Evolutionary conservation across 2,329 filamentous ascomycete genomes (phyloP).

Genomic region (Talaromyces sp.): DNA sequence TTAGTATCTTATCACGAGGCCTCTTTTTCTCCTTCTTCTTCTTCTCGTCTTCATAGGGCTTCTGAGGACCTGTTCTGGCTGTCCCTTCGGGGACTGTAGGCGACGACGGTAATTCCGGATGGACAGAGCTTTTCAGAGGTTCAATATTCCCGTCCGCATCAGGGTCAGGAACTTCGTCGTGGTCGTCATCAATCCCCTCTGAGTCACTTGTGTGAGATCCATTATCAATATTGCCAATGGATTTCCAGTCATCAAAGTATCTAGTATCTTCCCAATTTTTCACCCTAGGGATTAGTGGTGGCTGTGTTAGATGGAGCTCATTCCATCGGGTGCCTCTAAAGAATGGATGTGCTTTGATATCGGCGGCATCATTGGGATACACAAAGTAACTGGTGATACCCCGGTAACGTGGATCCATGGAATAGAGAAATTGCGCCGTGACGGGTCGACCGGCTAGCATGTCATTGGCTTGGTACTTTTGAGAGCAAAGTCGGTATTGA

Average conservation of each 20-base stretch:
- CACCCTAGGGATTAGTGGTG: conserved; percentile 80
- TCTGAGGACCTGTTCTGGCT: conserved; percentile 32
- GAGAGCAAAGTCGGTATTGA: conserved; percentile 74
- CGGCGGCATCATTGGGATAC: conserved; percentile 79
- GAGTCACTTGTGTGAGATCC: conserved; percentile 15
- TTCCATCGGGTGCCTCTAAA: conserved; percentile 81
- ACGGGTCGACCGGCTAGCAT: conserved; percentile 35
- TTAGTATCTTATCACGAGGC: conserved; percentile 79
- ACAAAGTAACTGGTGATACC: conserved; percentile 65
- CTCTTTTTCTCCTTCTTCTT: conserved; percentile 71
- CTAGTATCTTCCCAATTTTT: conserved; percentile 71
- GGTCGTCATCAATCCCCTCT: conserved; percentile 10
- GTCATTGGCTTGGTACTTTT: conserved; percentile 72
- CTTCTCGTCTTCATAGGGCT: conserved; percentile 32
- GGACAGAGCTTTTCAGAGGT: neutral
- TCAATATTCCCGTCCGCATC: neutral
- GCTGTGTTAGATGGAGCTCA: conserved; percentile 67
- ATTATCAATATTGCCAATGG: conserved; percentile 62
- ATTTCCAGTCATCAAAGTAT: conserved; percentile 80
- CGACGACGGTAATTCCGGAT: neutral
- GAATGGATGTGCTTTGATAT: conserved; percentile 88
- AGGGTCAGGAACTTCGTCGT: neutral
- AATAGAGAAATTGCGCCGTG: conserved; percentile 35
- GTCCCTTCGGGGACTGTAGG: neutral
- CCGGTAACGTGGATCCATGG: conserved; percentile 35